Conservation (phyloP, 495 filamentous ascomycete genomes). For the Talaromyces borbonicus region DNA sequence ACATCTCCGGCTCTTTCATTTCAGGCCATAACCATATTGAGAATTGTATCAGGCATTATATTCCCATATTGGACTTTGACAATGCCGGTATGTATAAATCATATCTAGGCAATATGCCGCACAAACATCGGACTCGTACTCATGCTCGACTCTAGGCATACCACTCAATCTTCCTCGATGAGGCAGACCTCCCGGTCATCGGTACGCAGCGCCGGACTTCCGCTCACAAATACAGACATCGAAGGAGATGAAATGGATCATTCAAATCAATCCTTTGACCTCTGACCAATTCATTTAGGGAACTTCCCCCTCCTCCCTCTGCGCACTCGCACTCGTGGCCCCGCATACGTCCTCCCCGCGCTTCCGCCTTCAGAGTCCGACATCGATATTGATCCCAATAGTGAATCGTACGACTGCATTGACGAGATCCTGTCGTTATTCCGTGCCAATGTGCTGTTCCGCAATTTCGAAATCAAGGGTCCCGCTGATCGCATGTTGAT, state of each 20-base stretch:
- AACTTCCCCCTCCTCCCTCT: constrained; percentile 93
- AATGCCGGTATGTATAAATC: constrained; percentile 40
- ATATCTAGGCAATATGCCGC: neutral
- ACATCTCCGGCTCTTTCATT: too few relatives aligned
- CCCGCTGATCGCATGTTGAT: constrained; percentile 90
- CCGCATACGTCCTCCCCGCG: constrained; percentile 72
- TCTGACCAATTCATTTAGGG: constrained; percentile 32
- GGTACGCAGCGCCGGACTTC: constrained; percentile 29
- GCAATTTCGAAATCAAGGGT: constrained; percentile 98
- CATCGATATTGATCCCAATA: constrained; percentile 66
- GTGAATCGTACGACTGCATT: constrained; percentile 84
- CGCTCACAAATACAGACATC: constrained; percentile 7
- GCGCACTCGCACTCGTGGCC: constrained; percentile 84
- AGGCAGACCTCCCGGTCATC: constrained; percentile 58
- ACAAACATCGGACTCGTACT: constrained; percentile 5
- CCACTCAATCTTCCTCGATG: constrained; percentile 86
- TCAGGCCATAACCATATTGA: too few relatives aligned
- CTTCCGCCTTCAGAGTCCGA: constrained; percentile 60
- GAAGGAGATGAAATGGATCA: too few relatives aligned
- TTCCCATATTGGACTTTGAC: constrained; percentile 11
- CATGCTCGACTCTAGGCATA: constrained; percentile 52
- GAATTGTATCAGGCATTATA: neutral
- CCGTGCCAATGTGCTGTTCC: constrained; percentile 96
- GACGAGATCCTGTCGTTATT: constrained; percentile 90
- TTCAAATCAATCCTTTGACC: neutral